Base-by-base conservation (phyloP, 108 stramenopile genomes). In the Nitzschia inconspicua region DNA sequence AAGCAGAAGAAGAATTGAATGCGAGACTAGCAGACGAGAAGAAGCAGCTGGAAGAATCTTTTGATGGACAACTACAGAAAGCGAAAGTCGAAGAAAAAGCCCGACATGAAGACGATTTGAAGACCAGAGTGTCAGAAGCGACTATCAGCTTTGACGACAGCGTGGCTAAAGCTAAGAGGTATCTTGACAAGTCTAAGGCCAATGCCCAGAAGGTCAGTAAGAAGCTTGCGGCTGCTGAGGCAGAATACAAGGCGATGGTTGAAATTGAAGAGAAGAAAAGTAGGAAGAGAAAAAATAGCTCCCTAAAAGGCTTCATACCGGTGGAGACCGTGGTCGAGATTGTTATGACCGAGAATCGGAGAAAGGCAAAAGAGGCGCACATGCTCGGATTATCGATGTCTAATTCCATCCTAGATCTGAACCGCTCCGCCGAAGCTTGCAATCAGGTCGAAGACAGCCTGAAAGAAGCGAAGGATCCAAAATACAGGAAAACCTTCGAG, bases 311-410 rank as follows among this genome's bases (percentile, higher is more conserved):
- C 6, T n/a, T 2, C 13, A 37, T 42, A 7, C 50, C 63, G 16
- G 31, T 51, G 23, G 63, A 44, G 58, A 23, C 54, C 30, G 30
- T 88, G 6, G 75, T 92, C 0, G 40, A 57, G 16, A 55, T 54
- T 32, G 73, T 92, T 41, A 27, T 80, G 14, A 65, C 71, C 24
- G 64, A 82, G 56, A 92, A 88, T 49, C 69, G 72, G 54, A 58
- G 76, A 27, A 71, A 65, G 16, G 83, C 85, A 22, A 57, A 66
- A 4, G 82, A 83, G 60, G 79, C 85, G 14, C 78, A 92, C 40
- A 36, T 63, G 27, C 63, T 77, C 1, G 60, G 78, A n/a, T 65
- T 86, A 20, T 64, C 69, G 24, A 49, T 73, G 22, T 30, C 50
- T 24, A 59, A 61, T 37, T 18, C 42, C 31, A 40, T 35, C 10